Evolutionary conservation across 305 asterid genomes (phyloP).

Genomic region (Euphrasia arctica): DNA sequence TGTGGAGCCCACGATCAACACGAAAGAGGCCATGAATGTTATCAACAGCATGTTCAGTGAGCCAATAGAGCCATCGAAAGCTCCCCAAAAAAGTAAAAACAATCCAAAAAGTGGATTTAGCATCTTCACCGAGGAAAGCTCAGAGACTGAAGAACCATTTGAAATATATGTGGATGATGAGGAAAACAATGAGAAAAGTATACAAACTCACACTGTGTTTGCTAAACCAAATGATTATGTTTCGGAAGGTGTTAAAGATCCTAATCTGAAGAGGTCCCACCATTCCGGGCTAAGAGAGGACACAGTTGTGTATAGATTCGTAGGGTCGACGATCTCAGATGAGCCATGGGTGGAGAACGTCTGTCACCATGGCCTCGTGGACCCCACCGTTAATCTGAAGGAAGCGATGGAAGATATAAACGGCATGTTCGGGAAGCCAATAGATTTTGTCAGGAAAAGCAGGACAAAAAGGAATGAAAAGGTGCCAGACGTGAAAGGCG

Average conservation of each 20-base stretch:
- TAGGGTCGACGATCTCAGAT: constrained; percentile 78
- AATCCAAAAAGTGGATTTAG: constrained; percentile 36
- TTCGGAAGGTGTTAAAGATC: constrained; percentile 36
- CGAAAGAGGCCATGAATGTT: constrained; percentile 79
- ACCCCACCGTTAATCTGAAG: constrained; percentile 82
- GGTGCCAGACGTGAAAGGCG: constrained; percentile 34
- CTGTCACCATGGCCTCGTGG: constrained; percentile 94
- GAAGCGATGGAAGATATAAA: constrained; percentile 96
- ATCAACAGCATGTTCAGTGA: constrained; percentile 77
- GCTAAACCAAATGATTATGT: constrained; percentile 48
- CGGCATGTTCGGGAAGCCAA: constrained; percentile 87
- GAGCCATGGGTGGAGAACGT: constrained; percentile 79
- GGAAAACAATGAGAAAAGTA: constrained; percentile 39
- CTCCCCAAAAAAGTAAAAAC: constrained; percentile 40
- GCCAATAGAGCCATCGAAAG: constrained; percentile 66
- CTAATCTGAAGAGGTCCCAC: constrained; percentile 36
- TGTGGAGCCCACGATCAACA: constrained; percentile 83
- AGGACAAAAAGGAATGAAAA: constrained; percentile 51
- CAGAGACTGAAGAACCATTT: constrained; percentile 53
- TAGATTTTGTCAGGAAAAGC: constrained; percentile 73
- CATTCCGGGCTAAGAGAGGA: constrained; percentile 63
- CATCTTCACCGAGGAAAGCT: constrained; percentile 47
- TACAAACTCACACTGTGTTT: constrained; percentile 39
- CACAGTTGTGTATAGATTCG: constrained; percentile 70
- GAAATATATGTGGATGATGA: constrained; percentile 69